These are phyloP conservation scores for Paraconiothyrium sp. DNA, from an alignment of 2,329 filamentous ascomycete species.

Conservation along the genomic window DNA sequence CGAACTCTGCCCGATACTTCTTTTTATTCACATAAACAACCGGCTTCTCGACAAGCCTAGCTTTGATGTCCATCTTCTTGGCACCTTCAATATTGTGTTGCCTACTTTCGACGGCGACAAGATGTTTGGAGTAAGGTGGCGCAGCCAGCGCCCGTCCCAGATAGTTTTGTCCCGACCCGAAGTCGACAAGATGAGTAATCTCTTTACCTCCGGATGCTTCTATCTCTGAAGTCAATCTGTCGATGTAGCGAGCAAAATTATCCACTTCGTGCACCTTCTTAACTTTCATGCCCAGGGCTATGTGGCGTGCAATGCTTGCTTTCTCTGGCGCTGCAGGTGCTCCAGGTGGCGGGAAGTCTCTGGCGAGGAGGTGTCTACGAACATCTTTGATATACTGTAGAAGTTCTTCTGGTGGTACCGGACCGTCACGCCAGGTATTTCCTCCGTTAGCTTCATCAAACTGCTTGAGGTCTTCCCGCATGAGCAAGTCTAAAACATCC, in stretches of 20 bases:
- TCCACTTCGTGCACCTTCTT: slow-evolving; percentile 96
- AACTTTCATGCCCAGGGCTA: slow-evolving; percentile 90
- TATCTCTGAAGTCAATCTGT: slow-evolving; percentile 69
- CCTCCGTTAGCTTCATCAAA: slow-evolving; percentile 27
- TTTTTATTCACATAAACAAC: slow-evolving; percentile 86
- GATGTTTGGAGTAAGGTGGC: slow-evolving; percentile 82
- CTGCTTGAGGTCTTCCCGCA: slow-evolving; percentile 75
- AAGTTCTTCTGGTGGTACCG: slow-evolving; percentile 64
- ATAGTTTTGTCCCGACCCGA: slow-evolving; percentile 97
- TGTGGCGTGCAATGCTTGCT: slow-evolving; percentile 71
- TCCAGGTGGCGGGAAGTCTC: slow-evolving; percentile 62
- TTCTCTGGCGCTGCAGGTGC: slow-evolving; percentile 49
- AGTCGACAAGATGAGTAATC: slow-evolving; percentile 91
- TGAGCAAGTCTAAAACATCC: slow-evolving; percentile 79
- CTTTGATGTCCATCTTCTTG: slow-evolving; percentile 82
- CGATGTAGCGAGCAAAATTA: slow-evolving; percentile 87
- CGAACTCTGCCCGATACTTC: slow-evolving; percentile 65
- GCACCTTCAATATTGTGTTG: slow-evolving; percentile 88
- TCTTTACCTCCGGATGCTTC: slow-evolving; percentile 38
- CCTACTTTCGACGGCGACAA: slow-evolving; percentile 90
- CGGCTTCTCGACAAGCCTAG: slow-evolving; percentile 77
- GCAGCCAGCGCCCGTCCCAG: slow-evolving; percentile 87
- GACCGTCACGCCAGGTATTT: slow-evolving; percentile 54
- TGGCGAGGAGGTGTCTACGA: slow-evolving; percentile 71
- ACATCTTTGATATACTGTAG: slow-evolving; percentile 77